Percentiles rank a stretch among this genome's conserved stretches.
These are phyloP conservation scores for Kregervanrija delftensis DNA, from an alignment of 805 yeast species.

Conservation along the genomic window DNA sequence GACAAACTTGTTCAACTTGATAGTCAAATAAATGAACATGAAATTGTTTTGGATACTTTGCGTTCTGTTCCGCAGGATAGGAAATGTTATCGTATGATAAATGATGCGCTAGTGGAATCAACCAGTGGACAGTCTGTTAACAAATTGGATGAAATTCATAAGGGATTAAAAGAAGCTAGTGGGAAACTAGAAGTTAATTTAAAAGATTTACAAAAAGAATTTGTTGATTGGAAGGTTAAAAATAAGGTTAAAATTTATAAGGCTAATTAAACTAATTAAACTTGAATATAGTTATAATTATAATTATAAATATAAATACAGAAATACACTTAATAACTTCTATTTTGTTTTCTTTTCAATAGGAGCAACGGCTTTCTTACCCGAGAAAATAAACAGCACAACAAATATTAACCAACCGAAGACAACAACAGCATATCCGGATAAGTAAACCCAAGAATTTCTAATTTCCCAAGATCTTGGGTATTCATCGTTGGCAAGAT, in stretches of 20 bases:
- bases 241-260: conserved; percentile 42
- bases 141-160: conserved; percentile 48
- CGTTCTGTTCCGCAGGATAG: conserved; percentile 47
- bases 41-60: conserved; percentile 55
- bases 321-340: neutral
- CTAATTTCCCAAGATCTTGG: conserved; percentile 89
- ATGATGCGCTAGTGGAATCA: conserved; percentile 84
- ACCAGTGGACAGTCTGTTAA: conserved; percentile 71
- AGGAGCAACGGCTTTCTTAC: conserved; percentile 12
- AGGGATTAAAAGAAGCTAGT: conserved; percentile 38
- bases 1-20: conserved; percentile 42
- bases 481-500: conserved; percentile 92
- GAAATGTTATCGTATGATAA: conserved; percentile 87
- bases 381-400: conserved; percentile 46
- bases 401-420: conserved; percentile 74
- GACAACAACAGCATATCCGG: conserved; percentile 63
- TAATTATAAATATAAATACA: neutral
- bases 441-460: conserved; percentile 86
- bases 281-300: neutral
- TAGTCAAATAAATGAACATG: conserved; percentile 39
- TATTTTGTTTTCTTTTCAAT: conserved; percentile 20
- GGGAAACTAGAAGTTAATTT: conserved; percentile 33
- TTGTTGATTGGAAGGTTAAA: conserved; percentile 43
- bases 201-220: conserved; percentile 32
- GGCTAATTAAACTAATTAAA: conserved; percentile 11